phyloP scores from a whole-genome alignment of 2,329 filamentous ascomycete species.

The Alternaria sp. region DNA sequence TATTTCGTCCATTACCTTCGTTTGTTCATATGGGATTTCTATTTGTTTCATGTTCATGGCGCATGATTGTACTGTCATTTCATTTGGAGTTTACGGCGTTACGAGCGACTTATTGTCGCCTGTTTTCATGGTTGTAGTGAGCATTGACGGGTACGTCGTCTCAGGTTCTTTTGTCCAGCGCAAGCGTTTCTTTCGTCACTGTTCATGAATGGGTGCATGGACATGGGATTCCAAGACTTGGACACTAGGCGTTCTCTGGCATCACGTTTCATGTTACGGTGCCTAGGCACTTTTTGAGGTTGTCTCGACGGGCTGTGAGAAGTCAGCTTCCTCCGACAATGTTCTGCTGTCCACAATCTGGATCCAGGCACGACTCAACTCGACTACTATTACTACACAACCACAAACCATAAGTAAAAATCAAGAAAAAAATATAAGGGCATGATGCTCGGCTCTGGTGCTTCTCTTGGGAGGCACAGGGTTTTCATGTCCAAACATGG shows the following conservation, averaged over 20 bases:
- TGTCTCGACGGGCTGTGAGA: slow-evolving; percentile 28
- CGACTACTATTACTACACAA: slow-evolving; percentile 34
- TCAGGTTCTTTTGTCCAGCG: slow-evolving; percentile 12
- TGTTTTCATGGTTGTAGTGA: slow-evolving; percentile 21
- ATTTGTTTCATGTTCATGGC: slow-evolving; percentile 31
- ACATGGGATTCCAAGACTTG: slow-evolving; percentile 18
- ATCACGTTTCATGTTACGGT: slow-evolving; percentile 25
- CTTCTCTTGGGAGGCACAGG: slow-evolving; percentile 21
- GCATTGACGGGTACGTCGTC: slow-evolving; percentile 18
- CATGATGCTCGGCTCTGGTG: slow-evolving; percentile 41
- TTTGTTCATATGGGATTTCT: slow-evolving; percentile 35
- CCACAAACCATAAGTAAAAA: slow-evolving; percentile 32
- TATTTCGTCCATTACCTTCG: slow-evolving; percentile 26
- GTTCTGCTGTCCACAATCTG: slow-evolving; percentile 30
- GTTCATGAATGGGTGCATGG: slow-evolving; percentile 26
- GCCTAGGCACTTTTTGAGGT: slow-evolving; percentile 16
- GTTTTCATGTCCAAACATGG: slow-evolving; percentile 40
- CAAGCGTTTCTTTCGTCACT: slow-evolving; percentile 22
- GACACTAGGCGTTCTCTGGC: slow-evolving; percentile 18
- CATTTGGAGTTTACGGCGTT: slow-evolving; percentile 33
- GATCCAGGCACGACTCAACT: slow-evolving; percentile 38
- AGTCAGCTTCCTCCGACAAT: slow-evolving; percentile 24
- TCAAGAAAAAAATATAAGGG: slow-evolving; percentile 46
- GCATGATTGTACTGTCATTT: slow-evolving; percentile 27
- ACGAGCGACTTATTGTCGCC: slow-evolving; percentile 24